Conservation (phyloP, 202 grass and related monocot species). For the Brachypodium distachyon region DNA sequence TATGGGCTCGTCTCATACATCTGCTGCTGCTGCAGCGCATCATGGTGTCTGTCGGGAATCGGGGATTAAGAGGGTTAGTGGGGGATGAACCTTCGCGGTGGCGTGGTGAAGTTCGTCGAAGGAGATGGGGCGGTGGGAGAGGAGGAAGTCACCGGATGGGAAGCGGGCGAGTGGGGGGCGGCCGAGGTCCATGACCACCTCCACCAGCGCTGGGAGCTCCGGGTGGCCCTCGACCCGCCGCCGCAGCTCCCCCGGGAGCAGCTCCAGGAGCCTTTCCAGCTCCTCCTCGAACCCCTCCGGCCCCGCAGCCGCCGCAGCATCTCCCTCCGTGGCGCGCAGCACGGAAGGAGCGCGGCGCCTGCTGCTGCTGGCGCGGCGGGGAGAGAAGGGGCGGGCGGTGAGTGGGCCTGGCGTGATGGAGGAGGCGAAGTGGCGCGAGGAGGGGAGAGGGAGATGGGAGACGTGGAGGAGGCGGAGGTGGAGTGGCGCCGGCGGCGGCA, state of each 20-base stretch:
- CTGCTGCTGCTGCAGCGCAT: not conserved
- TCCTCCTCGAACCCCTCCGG: slow-evolving; percentile 41
- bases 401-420: not conserved
- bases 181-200: slow-evolving; percentile 88
- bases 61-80: not conserved
- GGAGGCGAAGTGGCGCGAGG: not conserved
- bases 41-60: no score
- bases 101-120: slow-evolving; percentile 56
- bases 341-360: not conserved
- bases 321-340: not conserved
- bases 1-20: not conserved
- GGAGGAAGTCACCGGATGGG: slow-evolving; percentile 75
- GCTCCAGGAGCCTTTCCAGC: slow-evolving; percentile 44
- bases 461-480: slow-evolving; percentile 3
- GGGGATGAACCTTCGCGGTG: slow-evolving; percentile 40
- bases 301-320: not conserved
- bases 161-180: slow-evolving; percentile 66
- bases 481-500: slow-evolving; percentile 3
- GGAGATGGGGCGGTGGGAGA: slow-evolving; percentile 54
- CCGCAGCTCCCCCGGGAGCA: slow-evolving; percentile 46
- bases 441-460: not conserved
- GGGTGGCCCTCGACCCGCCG: slow-evolving; percentile 45
- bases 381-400: not conserved
- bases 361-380: not conserved
- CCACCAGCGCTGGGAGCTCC: slow-evolving; percentile 64